These are phyloP conservation scores for Coniochaeta pulveracea DNA, from an alignment of 2,329 filamentous ascomycete species.

Conservation along the genomic window DNA sequence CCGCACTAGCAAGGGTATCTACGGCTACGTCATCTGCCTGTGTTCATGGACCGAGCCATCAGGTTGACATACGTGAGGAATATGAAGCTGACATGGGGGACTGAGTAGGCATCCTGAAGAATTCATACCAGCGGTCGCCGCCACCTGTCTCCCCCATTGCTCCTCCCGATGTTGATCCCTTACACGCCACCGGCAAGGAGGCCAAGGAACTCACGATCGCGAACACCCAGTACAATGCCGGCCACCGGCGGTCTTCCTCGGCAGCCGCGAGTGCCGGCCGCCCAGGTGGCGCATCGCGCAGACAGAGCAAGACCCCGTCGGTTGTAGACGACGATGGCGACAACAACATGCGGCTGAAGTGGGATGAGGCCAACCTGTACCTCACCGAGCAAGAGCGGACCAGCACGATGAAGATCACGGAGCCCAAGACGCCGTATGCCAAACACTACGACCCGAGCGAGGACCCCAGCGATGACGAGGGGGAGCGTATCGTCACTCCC, in stretches of 20 bases:
- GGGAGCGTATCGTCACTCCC: conserved; percentile 51
- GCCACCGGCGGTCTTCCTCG: conserved; percentile 74
- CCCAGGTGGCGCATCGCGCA: conserved; percentile 53
- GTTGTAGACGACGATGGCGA: conserved; percentile 28
- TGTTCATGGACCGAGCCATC: no score
- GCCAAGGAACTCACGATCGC: conserved; percentile 87
- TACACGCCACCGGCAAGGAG: conserved; percentile 71
- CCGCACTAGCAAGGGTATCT: no score
- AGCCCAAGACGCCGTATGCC: conserved; percentile 95
- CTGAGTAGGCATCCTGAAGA: conserved; percentile 88
- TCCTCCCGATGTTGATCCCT: conserved; percentile 28
- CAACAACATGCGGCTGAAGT: conserved; percentile 68
- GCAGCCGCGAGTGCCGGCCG: conserved; percentile 54
- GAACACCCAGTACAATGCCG: conserved; percentile 92
- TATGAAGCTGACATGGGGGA: no score
- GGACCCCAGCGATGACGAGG: conserved; percentile 73
- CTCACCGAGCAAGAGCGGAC: conserved; percentile 92
- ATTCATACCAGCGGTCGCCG: conserved; percentile 55
- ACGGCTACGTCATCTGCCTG: no score
- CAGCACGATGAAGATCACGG: conserved; percentile 96
- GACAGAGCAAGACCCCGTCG: conserved; percentile 33
- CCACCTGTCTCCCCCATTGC: conserved; percentile 29
- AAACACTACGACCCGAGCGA: conserved; percentile 83
- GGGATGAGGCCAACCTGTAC: conserved; percentile 98
- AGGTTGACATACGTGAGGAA: no score